Conservation (phyloP, 805 yeast species). For the Millerozyma miso region DNA sequence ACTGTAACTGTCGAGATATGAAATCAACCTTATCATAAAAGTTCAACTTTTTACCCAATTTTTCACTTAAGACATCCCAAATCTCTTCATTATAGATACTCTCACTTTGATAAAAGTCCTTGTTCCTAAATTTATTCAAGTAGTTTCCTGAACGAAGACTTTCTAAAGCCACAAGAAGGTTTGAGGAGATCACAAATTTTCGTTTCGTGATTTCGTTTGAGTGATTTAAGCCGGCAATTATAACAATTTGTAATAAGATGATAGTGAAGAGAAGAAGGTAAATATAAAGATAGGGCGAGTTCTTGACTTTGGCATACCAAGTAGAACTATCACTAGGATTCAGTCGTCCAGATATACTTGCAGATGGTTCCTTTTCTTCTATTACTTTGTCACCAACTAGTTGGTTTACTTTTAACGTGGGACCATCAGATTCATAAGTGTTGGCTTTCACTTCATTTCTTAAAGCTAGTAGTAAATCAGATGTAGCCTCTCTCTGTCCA, state of each 20-base stretch:
- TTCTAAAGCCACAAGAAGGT: not conserved
- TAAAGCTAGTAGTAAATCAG: slow-evolving; percentile 42
- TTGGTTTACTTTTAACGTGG: slow-evolving; percentile 3
- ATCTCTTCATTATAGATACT: not conserved
- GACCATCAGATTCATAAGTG: slow-evolving; percentile 19
- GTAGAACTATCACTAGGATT: not conserved
- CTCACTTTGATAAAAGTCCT: not conserved
- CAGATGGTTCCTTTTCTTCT: not conserved
- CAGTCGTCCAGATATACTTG: not conserved
- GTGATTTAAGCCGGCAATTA: not conserved
- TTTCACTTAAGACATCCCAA: slow-evolving; percentile 6
- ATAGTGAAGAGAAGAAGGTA: not conserved
- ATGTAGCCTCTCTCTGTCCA: slow-evolving; percentile 71
- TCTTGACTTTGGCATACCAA: not conserved
- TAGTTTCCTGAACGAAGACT: not conserved
- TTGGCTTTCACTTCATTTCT: slow-evolving; percentile 20
- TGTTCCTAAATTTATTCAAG: not conserved
- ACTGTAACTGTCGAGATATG: slow-evolving; percentile 14
- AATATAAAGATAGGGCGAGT: not conserved
- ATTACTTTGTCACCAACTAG: not conserved
- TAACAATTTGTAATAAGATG: not conserved
- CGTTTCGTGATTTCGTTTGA: not conserved
- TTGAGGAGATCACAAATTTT: not conserved
- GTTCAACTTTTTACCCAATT: slow-evolving; percentile 13
- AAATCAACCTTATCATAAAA: slow-evolving; percentile 16